These are phyloP conservation scores for Austroboletus olivaceoglutinosus DNA, from an alignment of 1,284 basidiomycete genomes.

Conservation along the genomic window DNA sequence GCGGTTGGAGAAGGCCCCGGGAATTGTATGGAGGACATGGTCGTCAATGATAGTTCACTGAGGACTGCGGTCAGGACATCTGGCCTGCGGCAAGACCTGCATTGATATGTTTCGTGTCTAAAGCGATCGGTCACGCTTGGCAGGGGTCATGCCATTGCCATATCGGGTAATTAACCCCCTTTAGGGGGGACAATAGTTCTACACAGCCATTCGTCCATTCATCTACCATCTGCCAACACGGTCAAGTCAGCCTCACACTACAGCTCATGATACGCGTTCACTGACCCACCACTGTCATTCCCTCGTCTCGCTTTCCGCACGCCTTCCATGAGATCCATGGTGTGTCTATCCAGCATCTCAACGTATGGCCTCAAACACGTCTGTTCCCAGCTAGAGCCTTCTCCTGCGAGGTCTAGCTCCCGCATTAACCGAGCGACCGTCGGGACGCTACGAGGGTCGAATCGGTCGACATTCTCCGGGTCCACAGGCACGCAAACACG, in stretches of 20 bases:
- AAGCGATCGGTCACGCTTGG: conserved; percentile 16
- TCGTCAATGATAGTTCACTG: conserved; percentile 2
- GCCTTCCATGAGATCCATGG: conserved; percentile 56
- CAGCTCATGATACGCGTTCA: not conserved
- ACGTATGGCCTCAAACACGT: conserved; percentile 87
- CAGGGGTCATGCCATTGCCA: not conserved
- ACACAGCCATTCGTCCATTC: too few relatives aligned
- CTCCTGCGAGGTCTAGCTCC: conserved; percentile 64
- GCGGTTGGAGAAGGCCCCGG: not conserved
- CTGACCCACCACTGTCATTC: conserved; percentile 16
- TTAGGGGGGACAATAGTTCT: not conserved
- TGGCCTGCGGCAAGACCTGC: not conserved
- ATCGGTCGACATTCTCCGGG: conserved; percentile 72
- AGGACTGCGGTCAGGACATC: not conserved
- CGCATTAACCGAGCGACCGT: conserved; percentile 80
- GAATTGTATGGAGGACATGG: conserved; percentile 26
- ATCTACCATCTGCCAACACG: conserved; percentile 24
- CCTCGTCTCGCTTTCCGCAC: conserved; percentile 52
- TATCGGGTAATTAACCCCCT: conserved; percentile 9
- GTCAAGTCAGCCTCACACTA: conserved; percentile 1
- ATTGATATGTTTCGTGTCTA: conserved; percentile 2
- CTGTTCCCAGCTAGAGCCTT: conserved; percentile 61
- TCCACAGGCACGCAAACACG: conserved; percentile 94
- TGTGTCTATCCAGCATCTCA: conserved; percentile 84
- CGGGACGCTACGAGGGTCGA: conserved; percentile 85